These are phyloP conservation scores for Thozetella sp. DNA, from an alignment of 495 filamentous ascomycete species.

Conservation along the genomic window DNA sequence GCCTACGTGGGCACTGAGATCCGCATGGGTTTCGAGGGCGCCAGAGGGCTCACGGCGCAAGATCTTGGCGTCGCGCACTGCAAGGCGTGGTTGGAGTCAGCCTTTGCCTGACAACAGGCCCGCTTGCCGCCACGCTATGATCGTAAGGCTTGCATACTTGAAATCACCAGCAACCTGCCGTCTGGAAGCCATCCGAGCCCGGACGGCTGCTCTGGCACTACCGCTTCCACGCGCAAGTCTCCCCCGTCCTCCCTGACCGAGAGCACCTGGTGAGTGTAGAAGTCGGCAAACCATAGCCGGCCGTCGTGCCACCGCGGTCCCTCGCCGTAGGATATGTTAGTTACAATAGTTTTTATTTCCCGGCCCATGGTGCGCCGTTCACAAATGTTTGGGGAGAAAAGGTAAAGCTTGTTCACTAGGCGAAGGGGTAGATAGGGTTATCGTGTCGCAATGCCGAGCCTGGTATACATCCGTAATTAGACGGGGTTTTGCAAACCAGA, in stretches of 20 bases:
- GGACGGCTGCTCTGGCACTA: background rate
- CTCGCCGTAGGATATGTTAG: background rate
- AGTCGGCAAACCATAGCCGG: constrained; percentile 2
- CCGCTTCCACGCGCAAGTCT: background rate
- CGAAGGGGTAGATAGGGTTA: no score
- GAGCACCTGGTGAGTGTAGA: background rate
- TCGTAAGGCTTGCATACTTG: background rate
- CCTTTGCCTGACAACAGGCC: no score
- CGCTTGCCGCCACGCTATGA: no score
- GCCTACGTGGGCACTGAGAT: background rate
- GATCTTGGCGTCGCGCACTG: background rate
- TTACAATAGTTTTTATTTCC: background rate
- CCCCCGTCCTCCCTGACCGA: background rate
- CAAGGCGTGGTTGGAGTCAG: background rate
- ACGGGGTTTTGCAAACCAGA: no score
- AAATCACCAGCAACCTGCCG: background rate
- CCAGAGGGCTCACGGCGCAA: background rate
- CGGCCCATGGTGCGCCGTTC: background rate
- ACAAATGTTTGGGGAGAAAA: no score
- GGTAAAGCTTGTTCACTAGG: no score
- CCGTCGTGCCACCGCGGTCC: background rate
- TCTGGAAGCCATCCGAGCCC: background rate
- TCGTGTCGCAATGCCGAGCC: no score
- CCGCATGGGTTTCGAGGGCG: background rate
- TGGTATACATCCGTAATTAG: no score